These are phyloP conservation scores for Aspergillus bridgeri DNA, from an alignment of 495 filamentous ascomycete species.

Conservation along the genomic window DNA sequence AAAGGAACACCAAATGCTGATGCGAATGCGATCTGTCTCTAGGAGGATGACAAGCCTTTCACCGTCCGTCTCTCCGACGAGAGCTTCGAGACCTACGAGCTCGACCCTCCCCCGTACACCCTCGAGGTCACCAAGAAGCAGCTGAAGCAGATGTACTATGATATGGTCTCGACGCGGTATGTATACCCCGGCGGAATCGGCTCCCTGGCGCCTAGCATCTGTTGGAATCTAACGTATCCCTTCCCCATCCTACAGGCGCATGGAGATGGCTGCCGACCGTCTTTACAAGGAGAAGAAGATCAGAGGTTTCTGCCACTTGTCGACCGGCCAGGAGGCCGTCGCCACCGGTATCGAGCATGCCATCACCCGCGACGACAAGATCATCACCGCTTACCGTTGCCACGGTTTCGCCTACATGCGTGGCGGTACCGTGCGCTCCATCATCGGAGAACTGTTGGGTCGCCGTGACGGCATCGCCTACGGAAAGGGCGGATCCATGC, in stretches of 20 bases:
- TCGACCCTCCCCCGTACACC: constrained; percentile 91
- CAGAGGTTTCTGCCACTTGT: constrained; percentile 98
- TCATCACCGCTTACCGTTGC: constrained; percentile 98
- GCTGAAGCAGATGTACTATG: constrained; percentile 96
- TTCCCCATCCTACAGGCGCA: constrained; percentile 59
- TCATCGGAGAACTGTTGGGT: constrained; percentile 95
- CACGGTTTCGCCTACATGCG: constrained; percentile 98
- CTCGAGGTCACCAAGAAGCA: constrained; percentile 92
- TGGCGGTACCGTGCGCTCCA: constrained; percentile 83
- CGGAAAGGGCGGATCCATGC: constrained; percentile 99
- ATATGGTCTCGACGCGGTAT: constrained; percentile 93
- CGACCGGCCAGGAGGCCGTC: constrained; percentile 95
- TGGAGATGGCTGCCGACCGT: constrained; percentile 98
- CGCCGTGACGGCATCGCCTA: constrained; percentile 94
- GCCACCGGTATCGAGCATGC: constrained; percentile 96
- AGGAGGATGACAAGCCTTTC: constrained; percentile 96
- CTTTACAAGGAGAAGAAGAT: constrained; percentile 99
- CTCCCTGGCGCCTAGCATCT: constrained; percentile 6
- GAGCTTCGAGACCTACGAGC: constrained; percentile 99
- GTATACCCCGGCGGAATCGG: constrained; percentile 15
- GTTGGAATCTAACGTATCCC: constrained; percentile 4
- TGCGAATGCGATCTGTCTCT: constrained; percentile 13
- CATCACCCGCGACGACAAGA: constrained; percentile 81
- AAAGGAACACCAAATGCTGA: constrained; percentile 24
- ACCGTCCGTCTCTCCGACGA: constrained; percentile 88